phyloP scores from a whole-genome alignment of 768 basidiomycete genomes.

The Lentinula guzmanii region DNA sequence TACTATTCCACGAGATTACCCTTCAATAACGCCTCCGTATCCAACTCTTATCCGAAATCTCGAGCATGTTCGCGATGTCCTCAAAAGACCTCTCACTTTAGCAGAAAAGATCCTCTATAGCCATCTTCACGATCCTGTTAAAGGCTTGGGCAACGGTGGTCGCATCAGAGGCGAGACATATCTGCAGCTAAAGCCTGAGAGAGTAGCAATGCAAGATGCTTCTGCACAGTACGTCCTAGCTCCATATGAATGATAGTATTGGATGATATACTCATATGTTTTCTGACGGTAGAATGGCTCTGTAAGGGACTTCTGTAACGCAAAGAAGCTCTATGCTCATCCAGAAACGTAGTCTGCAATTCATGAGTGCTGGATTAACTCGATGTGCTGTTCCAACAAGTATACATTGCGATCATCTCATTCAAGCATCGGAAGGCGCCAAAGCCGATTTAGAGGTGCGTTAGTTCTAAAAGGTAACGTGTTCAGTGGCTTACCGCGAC shows the following conservation, averaged over 20 bases:
- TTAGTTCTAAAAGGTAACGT: background rate
- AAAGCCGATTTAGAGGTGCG: slow-evolving; percentile 74
- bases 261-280: slow-evolving; percentile 6
- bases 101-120: slow-evolving; percentile 98
- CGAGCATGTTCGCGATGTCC: slow-evolving; percentile 55
- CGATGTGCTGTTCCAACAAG: slow-evolving; percentile 82
- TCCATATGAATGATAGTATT: background rate
- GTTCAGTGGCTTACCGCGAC: background rate
- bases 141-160: slow-evolving; percentile 55
- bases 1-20: slow-evolving; percentile 34
- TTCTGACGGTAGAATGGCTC: slow-evolving; percentile 58
- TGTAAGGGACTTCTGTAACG: slow-evolving; percentile 38
- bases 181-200: slow-evolving; percentile 83
- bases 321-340: background rate
- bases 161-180: slow-evolving; percentile 83
- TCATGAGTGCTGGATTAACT: slow-evolving; percentile 92
- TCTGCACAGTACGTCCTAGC: slow-evolving; percentile 68
- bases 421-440: slow-evolving; percentile 90
- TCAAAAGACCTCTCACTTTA: slow-evolving; percentile 82
- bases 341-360: slow-evolving; percentile 66
- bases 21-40: slow-evolving; percentile 84
- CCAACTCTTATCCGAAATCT: slow-evolving; percentile 63
- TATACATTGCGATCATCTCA: slow-evolving; percentile 98
- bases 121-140: slow-evolving; percentile 78
- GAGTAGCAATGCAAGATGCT: slow-evolving; percentile 98